A percentile compares a stretch with the other conserved stretches of the same genome.
Conservation (phyloP, 768 basidiomycete species). For the Lentinula detonsa region DNA sequence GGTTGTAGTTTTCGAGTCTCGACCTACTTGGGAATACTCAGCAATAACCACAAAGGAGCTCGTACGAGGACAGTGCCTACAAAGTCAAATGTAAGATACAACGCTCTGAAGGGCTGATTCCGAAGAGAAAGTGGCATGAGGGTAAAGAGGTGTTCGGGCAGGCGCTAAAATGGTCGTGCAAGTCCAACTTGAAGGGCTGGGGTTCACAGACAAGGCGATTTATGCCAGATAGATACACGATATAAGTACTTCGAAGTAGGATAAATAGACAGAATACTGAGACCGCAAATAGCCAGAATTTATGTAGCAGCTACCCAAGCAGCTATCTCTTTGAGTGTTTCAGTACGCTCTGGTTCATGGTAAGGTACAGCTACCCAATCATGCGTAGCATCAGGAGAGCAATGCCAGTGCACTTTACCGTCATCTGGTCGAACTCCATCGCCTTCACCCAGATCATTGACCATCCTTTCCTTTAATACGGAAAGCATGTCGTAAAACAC, state of each 20-base stretch:
- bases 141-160: not conserved
- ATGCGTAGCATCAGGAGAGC: conserved; percentile 47
- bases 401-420: conserved; percentile 40
- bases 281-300: conserved; percentile 20
- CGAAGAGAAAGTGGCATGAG: conserved; percentile 25
- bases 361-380: conserved; percentile 45
- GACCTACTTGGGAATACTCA: conserved; percentile 28
- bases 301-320: conserved; percentile 40
- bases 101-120: conserved; percentile 41
- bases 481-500: conserved; percentile 46
- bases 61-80: conserved; percentile 33
- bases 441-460: conserved; percentile 42
- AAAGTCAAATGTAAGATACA: conserved; percentile 40
- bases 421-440: conserved; percentile 29
- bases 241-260: not conserved
- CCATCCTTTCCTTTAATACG: conserved; percentile 42
- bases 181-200: not conserved
- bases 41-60: conserved; percentile 41
- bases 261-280: too few relatives aligned
- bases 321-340: conserved; percentile 41
- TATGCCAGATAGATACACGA: too few relatives aligned
- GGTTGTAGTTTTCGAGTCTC: not conserved
- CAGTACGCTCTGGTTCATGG: conserved; percentile 48
- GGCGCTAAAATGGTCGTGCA: not conserved
- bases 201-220: not conserved